phyloP scores from a whole-genome alignment of 2,329 filamentous ascomycete genomes.

The Arthroderma sp. region DNA sequence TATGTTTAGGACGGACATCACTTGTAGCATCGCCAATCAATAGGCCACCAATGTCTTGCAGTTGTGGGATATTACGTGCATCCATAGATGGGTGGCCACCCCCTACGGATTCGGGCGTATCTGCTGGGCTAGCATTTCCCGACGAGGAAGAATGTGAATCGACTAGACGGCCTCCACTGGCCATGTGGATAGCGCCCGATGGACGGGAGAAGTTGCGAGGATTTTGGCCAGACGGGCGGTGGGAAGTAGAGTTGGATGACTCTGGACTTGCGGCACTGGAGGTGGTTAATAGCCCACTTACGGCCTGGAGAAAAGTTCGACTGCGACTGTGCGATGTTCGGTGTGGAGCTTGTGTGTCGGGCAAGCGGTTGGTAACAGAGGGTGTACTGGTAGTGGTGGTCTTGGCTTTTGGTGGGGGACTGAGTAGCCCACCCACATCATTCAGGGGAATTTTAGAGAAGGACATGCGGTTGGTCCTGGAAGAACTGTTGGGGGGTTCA shows the following conservation, averaged over 20 bases:
- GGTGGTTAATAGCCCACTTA: conserved; percentile 18
- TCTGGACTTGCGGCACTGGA: conserved; percentile 5
- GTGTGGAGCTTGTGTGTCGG: conserved; percentile 1
- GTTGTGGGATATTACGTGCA: conserved; percentile 10
- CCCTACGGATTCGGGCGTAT: background rate
- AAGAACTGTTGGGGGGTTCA: conserved; percentile 21
- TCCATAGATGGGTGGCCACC: background rate
- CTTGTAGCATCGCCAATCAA: conserved; percentile 13
- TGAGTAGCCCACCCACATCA: conserved; percentile 66
- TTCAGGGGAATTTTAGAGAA: conserved; percentile 63
- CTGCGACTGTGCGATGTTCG: conserved; percentile 13
- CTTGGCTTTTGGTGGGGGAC: conserved; percentile 31
- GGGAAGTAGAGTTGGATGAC: conserved; percentile 9
- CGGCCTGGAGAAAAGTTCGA: conserved; percentile 22
- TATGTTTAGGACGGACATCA: background rate
- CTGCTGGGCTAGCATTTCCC: background rate
- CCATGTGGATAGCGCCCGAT: background rate
- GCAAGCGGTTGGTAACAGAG: conserved; percentile 3
- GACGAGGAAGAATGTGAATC: background rate
- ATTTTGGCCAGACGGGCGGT: background rate
- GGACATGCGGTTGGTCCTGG: conserved; percentile 21
- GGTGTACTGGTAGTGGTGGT: conserved; percentile 1
- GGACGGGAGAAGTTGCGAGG: conserved; percentile 11
- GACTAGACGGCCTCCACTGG: background rate
- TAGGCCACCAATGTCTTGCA: conserved; percentile 34